Evolutionary conservation across 139 green algal genomes (phyloP).

Genomic region (Picochlorum sp.): DNA sequence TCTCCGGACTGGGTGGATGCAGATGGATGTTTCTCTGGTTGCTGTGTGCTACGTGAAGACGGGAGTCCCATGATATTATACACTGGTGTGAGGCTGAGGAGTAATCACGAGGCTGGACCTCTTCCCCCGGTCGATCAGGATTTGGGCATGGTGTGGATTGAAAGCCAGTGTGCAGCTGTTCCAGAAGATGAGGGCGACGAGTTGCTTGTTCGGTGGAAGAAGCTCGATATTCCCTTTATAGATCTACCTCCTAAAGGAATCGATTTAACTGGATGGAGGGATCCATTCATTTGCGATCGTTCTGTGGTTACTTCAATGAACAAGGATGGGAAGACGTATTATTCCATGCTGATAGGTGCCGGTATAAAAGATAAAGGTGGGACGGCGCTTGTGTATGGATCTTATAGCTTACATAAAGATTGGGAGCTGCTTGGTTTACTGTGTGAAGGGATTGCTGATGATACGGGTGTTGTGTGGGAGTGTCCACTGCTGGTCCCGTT

Average conservation of each 20-base stretch:
- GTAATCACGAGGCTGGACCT: constrained; percentile 35
- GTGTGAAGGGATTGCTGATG: constrained; percentile 31
- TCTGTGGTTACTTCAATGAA: not conserved
- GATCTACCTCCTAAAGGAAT: constrained; percentile 49
- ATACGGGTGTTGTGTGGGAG: constrained; percentile 58
- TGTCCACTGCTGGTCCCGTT: constrained; percentile 51
- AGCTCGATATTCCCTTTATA: constrained; percentile 55
- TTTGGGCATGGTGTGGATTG: constrained; percentile 66
- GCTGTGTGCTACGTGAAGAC: constrained; percentile 38
- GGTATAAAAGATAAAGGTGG: constrained; percentile 61
- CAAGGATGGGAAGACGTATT: constrained; percentile 10
- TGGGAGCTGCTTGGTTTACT: constrained; percentile 47
- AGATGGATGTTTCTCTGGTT: constrained; percentile 78
- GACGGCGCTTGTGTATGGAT: constrained; percentile 49
- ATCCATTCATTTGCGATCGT: constrained; percentile 64
- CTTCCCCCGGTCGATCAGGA: constrained; percentile 37
- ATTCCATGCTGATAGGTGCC: constrained; percentile 68
- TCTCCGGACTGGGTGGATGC: constrained; percentile 55
- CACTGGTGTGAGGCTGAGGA: constrained; percentile 62
- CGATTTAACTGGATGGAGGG: constrained; percentile 67
- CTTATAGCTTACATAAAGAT: constrained; percentile 22
- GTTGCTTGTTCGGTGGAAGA: constrained; percentile 54
- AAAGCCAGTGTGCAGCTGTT: constrained; percentile 62
- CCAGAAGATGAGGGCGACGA: constrained; percentile 43
- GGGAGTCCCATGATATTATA: constrained; percentile 61